Evolutionary conservation across 371 early-diverging fungal species (phyloP).

Genomic region (Zopfochytrium polystomum): DNA sequence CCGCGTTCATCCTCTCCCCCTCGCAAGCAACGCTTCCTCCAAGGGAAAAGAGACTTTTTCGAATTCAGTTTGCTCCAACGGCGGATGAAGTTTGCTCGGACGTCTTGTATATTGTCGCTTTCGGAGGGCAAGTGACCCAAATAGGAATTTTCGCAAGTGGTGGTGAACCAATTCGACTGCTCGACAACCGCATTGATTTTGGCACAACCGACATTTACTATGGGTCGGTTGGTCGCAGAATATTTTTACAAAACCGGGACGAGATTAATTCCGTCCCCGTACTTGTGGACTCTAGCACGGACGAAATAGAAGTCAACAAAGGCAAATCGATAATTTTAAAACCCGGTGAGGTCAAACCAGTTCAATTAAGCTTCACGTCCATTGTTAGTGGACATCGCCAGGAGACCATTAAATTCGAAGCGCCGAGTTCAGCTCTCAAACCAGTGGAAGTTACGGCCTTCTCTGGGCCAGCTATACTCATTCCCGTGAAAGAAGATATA

Average conservation of each 20-base stretch:
- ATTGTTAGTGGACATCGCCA: constrained; percentile 36
- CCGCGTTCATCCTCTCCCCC: constrained; percentile 29
- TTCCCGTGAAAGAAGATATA: constrained; percentile 43
- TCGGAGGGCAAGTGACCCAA: constrained; percentile 36
- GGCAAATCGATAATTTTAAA: constrained; percentile 27
- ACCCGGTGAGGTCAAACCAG: constrained; percentile 31
- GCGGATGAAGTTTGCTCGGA: constrained; percentile 18
- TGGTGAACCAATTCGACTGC: constrained; percentile 31
- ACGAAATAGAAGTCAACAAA: constrained; percentile 43
- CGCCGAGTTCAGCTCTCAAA: constrained; percentile 26
- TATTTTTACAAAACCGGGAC: constrained; percentile 36
- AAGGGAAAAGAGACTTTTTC: constrained; percentile 36
- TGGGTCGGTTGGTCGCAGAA: constrained; percentile 24
- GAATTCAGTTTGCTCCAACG: constrained; percentile 37
- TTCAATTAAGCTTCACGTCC: constrained; percentile 36
- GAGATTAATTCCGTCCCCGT: constrained; percentile 25
- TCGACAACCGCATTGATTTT: constrained; percentile 48
- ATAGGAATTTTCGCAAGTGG: constrained; percentile 29
- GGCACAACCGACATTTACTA: constrained; percentile 53
- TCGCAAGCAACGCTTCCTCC: constrained; percentile 41
- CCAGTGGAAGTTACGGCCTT: constrained; percentile 32
- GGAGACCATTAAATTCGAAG: constrained; percentile 35
- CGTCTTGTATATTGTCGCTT: constrained; percentile 35
- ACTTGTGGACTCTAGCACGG: constrained; percentile 24
- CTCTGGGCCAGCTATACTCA: constrained; percentile 38